Evolutionary conservation across 2,329 filamentous ascomycete genomes (phyloP), one percentile per base, ranked within the genome.

Genomic region (Byssothecium circinans): DNA sequence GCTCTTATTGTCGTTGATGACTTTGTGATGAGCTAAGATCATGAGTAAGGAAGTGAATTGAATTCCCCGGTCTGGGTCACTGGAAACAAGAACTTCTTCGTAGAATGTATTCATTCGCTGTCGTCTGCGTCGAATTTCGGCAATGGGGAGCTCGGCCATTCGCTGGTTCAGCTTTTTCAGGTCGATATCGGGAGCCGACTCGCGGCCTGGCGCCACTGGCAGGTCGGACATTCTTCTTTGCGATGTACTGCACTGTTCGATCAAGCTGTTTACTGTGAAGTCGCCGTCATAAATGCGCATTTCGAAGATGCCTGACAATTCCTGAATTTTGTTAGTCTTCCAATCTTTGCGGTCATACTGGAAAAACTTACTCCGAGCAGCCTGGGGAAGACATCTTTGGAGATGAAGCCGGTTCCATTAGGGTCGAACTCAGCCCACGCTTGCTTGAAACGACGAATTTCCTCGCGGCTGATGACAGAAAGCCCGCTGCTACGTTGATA

Each of bases 1-100:
- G 71, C 91, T 96, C 78, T 96, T 96, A 76, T 87, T 96, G 72
- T 99, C 94, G 58, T 87, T 96, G 69, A 99, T 99, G 64, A 99
- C 91, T 64, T 97, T 99, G 79, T 99, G 95, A 72, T 99, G 94
- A 27, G 95, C 92, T 47, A 99, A 78, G 51, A 95, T 95, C 87
- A 99, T 94, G 42, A 99, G 79, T 18, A 96, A 87, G 6, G 87
- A 86, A 2, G 90, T 94, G 70, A 99, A 99, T 0, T 89, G 87
- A 50, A 99, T 95, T 39, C 94, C 94, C 53, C 83, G 82, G 62
- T 95, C 89, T 1, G 87, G 88, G 69, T 99, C 91, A 4, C 91
- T 90, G 4, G 91, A 92, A 5, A 96, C 90, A 70, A 97, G 83
- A 17, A 97, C 88, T 74, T 99, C 95, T 71, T 97, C 91, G 64